Percentiles rank a stretch among this genome's conserved stretches.
These are phyloP conservation scores for Penicillium sp. DNA, from an alignment of 2,329 filamentous ascomycete species.

Conservation along the genomic window DNA sequence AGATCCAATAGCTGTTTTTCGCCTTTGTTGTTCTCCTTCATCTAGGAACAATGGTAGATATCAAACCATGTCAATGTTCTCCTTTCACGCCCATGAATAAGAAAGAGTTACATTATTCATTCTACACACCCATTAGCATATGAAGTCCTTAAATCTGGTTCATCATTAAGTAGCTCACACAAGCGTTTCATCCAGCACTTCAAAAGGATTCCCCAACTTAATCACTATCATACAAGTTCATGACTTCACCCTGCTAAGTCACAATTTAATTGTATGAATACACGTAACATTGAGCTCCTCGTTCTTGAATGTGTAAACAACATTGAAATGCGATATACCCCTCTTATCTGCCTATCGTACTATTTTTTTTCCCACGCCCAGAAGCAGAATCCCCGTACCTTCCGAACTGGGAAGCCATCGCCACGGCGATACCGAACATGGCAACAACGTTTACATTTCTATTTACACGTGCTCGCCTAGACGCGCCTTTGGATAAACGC, in stretches of 20 bases:
- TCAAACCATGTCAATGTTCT: not conserved
- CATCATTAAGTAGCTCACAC: not conserved
- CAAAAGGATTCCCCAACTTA: not conserved
- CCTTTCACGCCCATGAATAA: not conserved
- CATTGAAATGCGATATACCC: not conserved
- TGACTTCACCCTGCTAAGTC: not conserved
- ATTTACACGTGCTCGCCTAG: not conserved
- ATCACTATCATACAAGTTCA: not conserved
- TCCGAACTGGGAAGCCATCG: not conserved
- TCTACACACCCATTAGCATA: not conserved
- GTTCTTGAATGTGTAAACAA: too few species aligned
- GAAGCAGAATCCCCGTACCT: not conserved
- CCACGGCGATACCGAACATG: too few species aligned
- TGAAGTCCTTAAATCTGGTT: not conserved
- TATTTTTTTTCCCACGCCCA: not conserved
- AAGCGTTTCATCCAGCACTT: not conserved
- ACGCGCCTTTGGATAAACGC: not conserved
- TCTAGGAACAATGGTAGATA: constrained; percentile 1
- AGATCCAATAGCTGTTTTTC: constrained; percentile 12
- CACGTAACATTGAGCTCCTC: too few species aligned
- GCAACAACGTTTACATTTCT: not conserved
- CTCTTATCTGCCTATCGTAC: not conserved
- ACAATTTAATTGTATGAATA: not conserved
- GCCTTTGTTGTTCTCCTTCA: not conserved
- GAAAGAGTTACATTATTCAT: not conserved